A percentile compares a stretch with the other conserved stretches of the same genome.
Evolutionary conservation across 2,329 filamentous ascomycete species (phyloP).

Genomic region (Metarhizium sp.): DNA sequence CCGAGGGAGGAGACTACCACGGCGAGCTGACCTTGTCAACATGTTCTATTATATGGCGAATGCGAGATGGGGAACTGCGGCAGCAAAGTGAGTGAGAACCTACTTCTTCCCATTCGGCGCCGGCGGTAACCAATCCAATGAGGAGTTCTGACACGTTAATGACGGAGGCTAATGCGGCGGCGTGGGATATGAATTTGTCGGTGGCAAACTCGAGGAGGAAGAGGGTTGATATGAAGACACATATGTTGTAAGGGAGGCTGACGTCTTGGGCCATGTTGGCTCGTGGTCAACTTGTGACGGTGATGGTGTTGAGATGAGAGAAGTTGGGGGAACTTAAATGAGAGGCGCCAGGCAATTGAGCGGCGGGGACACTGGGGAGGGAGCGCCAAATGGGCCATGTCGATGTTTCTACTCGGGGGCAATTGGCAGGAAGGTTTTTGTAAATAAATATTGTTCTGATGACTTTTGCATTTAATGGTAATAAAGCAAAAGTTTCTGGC

Average conservation of each 20-base stretch:
- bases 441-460: no score
- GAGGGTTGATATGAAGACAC: slow-evolving; percentile 31
- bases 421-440: no score
- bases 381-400: no score
- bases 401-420: no score
- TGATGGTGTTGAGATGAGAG: background rate
- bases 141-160: slow-evolving; percentile 35
- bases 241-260: slow-evolving; percentile 26
- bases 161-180: slow-evolving; percentile 34
- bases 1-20: slow-evolving; percentile 38
- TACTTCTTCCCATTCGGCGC: slow-evolving; percentile 48
- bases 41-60: background rate
- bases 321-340: background rate
- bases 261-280: background rate
- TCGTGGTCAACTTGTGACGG: no score
- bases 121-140: slow-evolving; percentile 41
- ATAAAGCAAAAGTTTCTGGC: no score
- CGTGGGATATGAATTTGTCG: slow-evolving; percentile 43
- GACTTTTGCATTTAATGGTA: no score
- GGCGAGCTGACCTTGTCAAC: slow-evolving; percentile 23
- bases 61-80: background rate
- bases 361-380: no score
- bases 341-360: background rate
- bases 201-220: slow-evolving; percentile 42
- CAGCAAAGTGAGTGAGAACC: background rate